Base-by-base conservation (phyloP, 257 asterid genomes). In the Primulina eburnea region DNA sequence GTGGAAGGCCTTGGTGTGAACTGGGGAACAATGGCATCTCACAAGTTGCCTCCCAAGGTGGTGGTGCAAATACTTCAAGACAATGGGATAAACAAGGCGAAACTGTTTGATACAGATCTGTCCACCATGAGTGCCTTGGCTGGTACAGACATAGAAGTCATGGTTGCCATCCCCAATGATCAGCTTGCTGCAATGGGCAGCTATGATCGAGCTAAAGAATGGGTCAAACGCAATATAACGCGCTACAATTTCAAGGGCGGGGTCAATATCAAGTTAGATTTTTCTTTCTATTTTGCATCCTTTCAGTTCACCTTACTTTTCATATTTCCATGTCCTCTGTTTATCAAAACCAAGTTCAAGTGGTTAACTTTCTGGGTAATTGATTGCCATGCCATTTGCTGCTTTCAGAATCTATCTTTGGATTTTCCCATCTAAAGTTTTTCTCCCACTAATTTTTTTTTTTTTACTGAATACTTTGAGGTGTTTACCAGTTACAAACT, bases 91-190 rank as follows among this genome's bases (percentile, higher is more conserved):
- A 75, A 62, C 21, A 89, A 89, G 77, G 94, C 83, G 75, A 89
- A 89, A 83, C 79, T 89, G 4, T 89, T 89, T 60, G 96, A 89
- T 70, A 84, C 96, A 6, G 91, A 89, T 62, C 75, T 72, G 56
- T 72, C 88, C 11, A 87, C 94, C 18, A 78, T 88, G 96, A 81
- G 67, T 73, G 93, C 90, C n/a, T 71, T 89, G 38, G 86, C 87
- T 17, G 94, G 92, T 33, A 75, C 85, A 53, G 88, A 68, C 71
- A 78, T 89, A 59, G 88, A 89, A 65, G 96, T 89, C 29, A 89
- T 89, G 96, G 83, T 89, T 43, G 96, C 94, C 0, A 89, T 89
- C 73, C 96, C 96, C 0, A 89, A 89, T 64, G 94, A 87, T 71
- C 91, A 83, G 79, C 88, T 89, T 11, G 75, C 87, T 28, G 80